Base-by-base conservation (phyloP, 768 basidiomycete genomes). In the Termitomyces sp. region DNA sequence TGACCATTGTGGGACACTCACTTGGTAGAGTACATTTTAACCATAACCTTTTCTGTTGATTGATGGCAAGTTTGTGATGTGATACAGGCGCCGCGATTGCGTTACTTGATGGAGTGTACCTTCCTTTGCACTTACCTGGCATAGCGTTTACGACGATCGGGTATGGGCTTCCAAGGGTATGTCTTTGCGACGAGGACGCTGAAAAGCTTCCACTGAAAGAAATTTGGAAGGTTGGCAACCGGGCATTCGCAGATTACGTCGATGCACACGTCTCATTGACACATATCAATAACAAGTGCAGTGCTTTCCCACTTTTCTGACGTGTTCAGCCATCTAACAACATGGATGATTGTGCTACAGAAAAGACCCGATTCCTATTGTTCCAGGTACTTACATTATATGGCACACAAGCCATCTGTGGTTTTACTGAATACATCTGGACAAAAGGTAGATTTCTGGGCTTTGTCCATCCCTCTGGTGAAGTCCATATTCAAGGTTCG, bases 221-320 rank as follows among this genome's bases (percentile, higher is more conserved):
- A 2, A 16, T 27, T 26, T 41, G 18, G n/a, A 39, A 79, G 74
- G 76, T 79, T 53, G 81, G 83, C 0, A 81, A 85, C 65, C 74
- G 74, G 57, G 82, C 71, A 10, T 85, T 84, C 58, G 82, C 81
- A 4, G 56, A 81, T 66, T 80, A 80, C 61, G 75, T 83, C 36
- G 79, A 82, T 58, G 72, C 75, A 6, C 65, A 76, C 47, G 12
- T 70, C 27, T 54, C 66, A 13, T 58, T 81, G 52, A 79, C 74
- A 0, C 81, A 77, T 56, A 75, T 85, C 62, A 82, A 77, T 65
- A 83, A 85, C 65, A 60, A 65, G 72, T 68, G 43, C 36, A 27
- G 64, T 52, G 1, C 13, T 26, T 9, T 31, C 3, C n/a, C 6
- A 31, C 14, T 44, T 22, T 24, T 43, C 8, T 13, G n/a, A 7